Base-by-base conservation (phyloP, 306 rosid genomes). In the Acmispon strigosus region DNA sequence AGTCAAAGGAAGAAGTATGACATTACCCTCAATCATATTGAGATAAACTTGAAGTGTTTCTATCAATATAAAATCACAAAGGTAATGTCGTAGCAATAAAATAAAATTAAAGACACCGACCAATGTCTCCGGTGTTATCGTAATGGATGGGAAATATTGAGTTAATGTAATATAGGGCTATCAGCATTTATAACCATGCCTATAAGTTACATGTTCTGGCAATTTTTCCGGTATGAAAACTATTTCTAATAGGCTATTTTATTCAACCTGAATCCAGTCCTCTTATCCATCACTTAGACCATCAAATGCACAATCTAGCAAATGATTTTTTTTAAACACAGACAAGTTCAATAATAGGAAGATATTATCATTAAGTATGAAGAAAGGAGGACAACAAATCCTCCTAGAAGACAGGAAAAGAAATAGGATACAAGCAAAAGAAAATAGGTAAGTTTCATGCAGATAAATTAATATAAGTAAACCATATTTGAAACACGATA, bases 21-120 rank as follows among this genome's bases (percentile, higher is more conserved):
- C 78, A 56, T 50, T 69, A 57, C 42, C 32, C 29, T 49, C 44
- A 49, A 76, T 59, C 66, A 62, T 41, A 54, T 20, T n/a, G n/a
- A n/a, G 60, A 58, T 12, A 66, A 66, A 36, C 48, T 29, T 29
- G 13, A 76, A 78, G 44, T 42, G 37, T 14, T 67, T 12, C 20
- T 36, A 29, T 55, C 42, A 32, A 47, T 54, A 64, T 9, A 48
- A 69, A 56, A 20, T 50, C 41, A 69, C 5, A 16, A 75, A 6
- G 32, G 37, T 39, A 18, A 32, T n/a, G 64, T 16, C 11, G 59
- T 60, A 56, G 49, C 61, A 65, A 20, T 42, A 51, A 43, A 62
- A 39, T 18, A 8, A 20, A 54, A 43, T 14, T 34, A 76, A 48
- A 68, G 56, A 27, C 24, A 50, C 22, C 53, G 72, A 65, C 62